phyloP scores from a whole-genome alignment of 2,329 filamentous ascomycete genomes.

The Colletotrichum magnum region DNA sequence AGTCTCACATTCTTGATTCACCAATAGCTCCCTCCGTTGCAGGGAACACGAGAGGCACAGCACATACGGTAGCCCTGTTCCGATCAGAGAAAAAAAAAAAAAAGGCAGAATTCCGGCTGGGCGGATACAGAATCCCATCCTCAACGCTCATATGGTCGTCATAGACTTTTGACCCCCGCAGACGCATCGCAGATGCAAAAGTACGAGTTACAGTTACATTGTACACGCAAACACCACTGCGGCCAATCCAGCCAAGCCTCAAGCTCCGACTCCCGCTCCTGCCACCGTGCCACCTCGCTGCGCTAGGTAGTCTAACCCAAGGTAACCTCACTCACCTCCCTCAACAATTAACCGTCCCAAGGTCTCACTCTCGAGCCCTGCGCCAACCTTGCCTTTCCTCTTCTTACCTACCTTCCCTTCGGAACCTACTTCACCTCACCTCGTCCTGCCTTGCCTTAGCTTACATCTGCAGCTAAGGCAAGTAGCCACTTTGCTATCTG shows the following conservation, averaged over 20 bases:
- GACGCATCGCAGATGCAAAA: neutral
- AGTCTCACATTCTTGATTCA: conserved; percentile 10
- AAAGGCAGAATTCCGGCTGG: conserved; percentile 3
- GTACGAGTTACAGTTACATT: neutral
- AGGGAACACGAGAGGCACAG: neutral
- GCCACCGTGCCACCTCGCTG: neutral
- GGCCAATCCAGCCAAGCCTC: conserved; percentile 6
- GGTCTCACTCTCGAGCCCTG: neutral
- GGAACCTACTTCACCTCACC: no score
- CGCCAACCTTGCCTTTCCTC: neutral
- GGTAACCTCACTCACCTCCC: neutral
- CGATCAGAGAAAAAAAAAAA: neutral
- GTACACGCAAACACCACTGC: neutral
- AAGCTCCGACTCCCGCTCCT: neutral
- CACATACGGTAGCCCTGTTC: no score
- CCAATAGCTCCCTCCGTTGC: neutral
- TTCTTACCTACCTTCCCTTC: no score
- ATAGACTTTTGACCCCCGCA: conserved; percentile 31
- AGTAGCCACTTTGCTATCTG: neutral
- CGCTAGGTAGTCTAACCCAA: neutral
- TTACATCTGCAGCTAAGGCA: conserved; percentile 7
- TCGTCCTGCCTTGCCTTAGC: conserved; percentile 10
- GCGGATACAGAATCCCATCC: conserved; percentile 31
- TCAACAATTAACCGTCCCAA: neutral
- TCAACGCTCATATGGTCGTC: conserved; percentile 37